Evolutionary conservation across 164 flowering plant species (phyloP).

Genomic region (Nymphaea colorata): DNA sequence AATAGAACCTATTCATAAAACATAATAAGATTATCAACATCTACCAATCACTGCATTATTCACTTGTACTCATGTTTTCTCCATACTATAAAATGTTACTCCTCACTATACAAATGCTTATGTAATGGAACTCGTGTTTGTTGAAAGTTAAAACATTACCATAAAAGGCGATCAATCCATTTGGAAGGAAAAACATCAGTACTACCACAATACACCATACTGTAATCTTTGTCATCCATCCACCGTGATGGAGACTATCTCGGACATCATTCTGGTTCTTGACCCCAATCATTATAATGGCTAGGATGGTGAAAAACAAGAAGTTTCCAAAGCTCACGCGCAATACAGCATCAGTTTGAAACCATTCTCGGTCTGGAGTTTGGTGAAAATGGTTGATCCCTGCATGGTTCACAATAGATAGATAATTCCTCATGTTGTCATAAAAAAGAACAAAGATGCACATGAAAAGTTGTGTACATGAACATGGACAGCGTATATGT

Average conservation of each 20-base stretch:
- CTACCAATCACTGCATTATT: too few species aligned
- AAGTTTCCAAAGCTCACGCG: constrained; percentile 99
- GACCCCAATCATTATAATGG: constrained; percentile 83
- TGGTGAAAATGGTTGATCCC: constrained; percentile 92
- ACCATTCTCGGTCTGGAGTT: constrained; percentile 90
- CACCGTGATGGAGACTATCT: constrained; percentile 90
- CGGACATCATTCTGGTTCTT: constrained; percentile 92
- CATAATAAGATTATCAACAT: too few species aligned
- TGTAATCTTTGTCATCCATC: constrained; percentile 90
- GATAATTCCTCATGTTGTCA: not conserved
- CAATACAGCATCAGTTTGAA: constrained; percentile 94
- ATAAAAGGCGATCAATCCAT: constrained; percentile 75
- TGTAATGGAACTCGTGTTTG: too few species aligned
- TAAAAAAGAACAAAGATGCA: not conserved
- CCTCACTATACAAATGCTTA: too few species aligned
- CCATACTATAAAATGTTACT: too few species aligned
- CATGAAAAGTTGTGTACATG: not conserved
- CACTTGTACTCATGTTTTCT: too few species aligned
- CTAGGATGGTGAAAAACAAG: constrained; percentile 68
- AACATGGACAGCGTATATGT: not conserved
- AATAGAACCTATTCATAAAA: too few species aligned
- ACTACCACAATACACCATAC: constrained; percentile 82
- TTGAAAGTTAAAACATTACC: constrained; percentile 30
- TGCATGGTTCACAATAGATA: constrained; percentile 13
- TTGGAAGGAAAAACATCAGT: constrained; percentile 86